Evolutionary conservation across 2,329 filamentous ascomycete genomes (phyloP).

Genomic region (Botrytis deweyae): DNA sequence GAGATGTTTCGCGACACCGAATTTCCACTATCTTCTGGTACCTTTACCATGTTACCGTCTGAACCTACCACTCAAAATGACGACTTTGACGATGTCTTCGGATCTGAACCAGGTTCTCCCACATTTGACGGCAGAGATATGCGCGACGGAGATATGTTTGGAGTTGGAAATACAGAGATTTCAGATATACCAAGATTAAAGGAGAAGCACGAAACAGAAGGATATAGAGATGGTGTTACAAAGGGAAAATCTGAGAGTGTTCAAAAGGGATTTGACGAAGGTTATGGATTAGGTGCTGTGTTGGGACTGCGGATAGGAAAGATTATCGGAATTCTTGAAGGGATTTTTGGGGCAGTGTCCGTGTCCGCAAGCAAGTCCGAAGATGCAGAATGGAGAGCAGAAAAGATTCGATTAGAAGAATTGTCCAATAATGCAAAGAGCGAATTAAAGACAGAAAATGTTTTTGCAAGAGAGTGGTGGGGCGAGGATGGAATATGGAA

Average conservation of each 20-base stretch:
- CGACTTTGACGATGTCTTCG: slow-evolving; percentile 39
- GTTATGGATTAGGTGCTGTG: slow-evolving; percentile 79
- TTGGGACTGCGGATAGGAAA: slow-evolving; percentile 73
- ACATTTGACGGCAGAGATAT: slow-evolving; percentile 8
- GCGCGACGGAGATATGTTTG: background rate
- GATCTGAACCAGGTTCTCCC: slow-evolving; percentile 37
- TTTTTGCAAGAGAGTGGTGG: slow-evolving; percentile 69
- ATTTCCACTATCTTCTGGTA: slow-evolving; percentile 1
- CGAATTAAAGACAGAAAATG: slow-evolving; percentile 59
- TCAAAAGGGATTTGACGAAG: slow-evolving; percentile 88
- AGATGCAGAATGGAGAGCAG: slow-evolving; percentile 22
- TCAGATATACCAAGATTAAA: slow-evolving; percentile 39
- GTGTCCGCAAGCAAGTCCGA: slow-evolving; percentile 31
- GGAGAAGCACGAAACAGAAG: slow-evolving; percentile 58
- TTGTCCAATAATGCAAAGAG: slow-evolving; percentile 52
- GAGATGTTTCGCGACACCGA: slow-evolving; percentile 18
- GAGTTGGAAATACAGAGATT: slow-evolving; percentile 30
- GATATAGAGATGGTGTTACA: slow-evolving; percentile 86
- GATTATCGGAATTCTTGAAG: slow-evolving; percentile 75
- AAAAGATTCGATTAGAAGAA: slow-evolving; percentile 32
- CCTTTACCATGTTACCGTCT: background rate
- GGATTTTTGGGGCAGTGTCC: slow-evolving; percentile 53
- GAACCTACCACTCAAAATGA: slow-evolving; percentile 28
- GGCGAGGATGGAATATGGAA: slow-evolving; percentile 69
- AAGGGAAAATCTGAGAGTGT: slow-evolving; percentile 72